phyloP scores from a whole-genome alignment of 257 asterid genomes.

The Lycium ferocissimum region DNA sequence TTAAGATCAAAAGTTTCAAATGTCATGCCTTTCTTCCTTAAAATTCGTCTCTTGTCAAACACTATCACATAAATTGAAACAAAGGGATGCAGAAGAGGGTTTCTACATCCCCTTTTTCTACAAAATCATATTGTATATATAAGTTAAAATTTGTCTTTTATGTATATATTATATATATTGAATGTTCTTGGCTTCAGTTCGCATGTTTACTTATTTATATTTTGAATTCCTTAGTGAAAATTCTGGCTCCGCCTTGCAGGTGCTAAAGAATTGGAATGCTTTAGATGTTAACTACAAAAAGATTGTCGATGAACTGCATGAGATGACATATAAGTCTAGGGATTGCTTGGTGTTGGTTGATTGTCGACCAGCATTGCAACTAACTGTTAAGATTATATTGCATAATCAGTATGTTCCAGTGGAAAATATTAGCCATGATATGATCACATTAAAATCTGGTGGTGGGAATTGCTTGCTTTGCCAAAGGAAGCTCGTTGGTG shows the following conservation, averaged over 20 bases:
- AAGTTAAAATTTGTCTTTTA: no score
- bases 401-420: background rate
- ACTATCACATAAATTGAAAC: no score
- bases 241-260: background rate
- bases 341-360: background rate
- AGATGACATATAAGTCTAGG: background rate
- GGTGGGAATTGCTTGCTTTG: constrained; percentile 2
- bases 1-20: no score
- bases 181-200: no score
- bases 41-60: no score
- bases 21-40: no score
- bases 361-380: background rate
- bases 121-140: no score
- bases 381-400: background rate
- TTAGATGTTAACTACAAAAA: background rate
- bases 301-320: background rate
- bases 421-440: background rate
- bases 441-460: background rate
- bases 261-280: constrained; percentile 14
- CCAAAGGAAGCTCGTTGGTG: background rate
- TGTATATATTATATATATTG: no score
- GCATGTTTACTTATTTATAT: no score
- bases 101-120: no score
- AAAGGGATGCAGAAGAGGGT: no score
- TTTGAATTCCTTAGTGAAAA: no score